Evolutionary conservation across 2,329 filamentous ascomycete species (phyloP).

Genomic region (Botrytis medusae): DNA sequence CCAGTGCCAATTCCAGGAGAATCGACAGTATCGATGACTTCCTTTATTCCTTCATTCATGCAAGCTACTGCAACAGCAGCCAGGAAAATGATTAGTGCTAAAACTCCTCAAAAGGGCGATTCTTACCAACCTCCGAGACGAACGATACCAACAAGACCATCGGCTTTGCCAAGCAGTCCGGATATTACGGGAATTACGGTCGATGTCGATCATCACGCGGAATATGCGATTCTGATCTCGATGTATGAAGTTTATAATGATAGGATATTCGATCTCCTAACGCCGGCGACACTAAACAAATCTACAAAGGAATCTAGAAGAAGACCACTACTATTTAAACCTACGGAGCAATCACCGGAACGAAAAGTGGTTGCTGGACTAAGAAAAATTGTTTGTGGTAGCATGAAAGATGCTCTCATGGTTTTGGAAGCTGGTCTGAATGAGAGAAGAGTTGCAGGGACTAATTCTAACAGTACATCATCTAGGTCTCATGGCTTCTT

Average conservation of each 20-base stretch:
- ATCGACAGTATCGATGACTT: slow-evolving; percentile 25
- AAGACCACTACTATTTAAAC: slow-evolving; percentile 87
- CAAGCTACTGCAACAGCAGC: slow-evolving; percentile 36
- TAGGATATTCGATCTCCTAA: slow-evolving; percentile 90
- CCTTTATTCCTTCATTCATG: slow-evolving; percentile 37
- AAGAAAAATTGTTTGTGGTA: slow-evolving; percentile 84
- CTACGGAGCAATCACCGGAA: slow-evolving; percentile 82
- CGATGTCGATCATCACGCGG: slow-evolving; percentile 64
- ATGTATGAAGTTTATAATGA: slow-evolving; percentile 99
- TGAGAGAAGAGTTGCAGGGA: slow-evolving; percentile 84
- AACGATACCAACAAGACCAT: slow-evolving; percentile 66
- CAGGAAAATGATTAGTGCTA: slow-evolving; percentile 39
- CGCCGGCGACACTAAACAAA: slow-evolving; percentile 57
- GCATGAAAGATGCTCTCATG: slow-evolving; percentile 78
- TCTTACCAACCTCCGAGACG: slow-evolving; percentile 54
- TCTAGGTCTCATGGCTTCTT: slow-evolving; percentile 96
- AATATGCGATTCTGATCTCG: slow-evolving; percentile 86
- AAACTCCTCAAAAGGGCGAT: slow-evolving; percentile 52
- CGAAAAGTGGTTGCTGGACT: slow-evolving; percentile 93
- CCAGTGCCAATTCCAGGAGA: slow-evolving; percentile 23
- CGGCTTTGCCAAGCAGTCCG: slow-evolving; percentile 70
- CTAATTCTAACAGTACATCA: slow-evolving; percentile 87
- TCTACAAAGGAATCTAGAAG: slow-evolving; percentile 70
- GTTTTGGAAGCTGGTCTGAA: slow-evolving; percentile 87
- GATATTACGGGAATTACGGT: slow-evolving; percentile 71